A percentile compares a stretch with the other conserved stretches of the same genome.
Conservation (phyloP, 2,329 filamentous ascomycete species). For the Westerdykella sp. region DNA sequence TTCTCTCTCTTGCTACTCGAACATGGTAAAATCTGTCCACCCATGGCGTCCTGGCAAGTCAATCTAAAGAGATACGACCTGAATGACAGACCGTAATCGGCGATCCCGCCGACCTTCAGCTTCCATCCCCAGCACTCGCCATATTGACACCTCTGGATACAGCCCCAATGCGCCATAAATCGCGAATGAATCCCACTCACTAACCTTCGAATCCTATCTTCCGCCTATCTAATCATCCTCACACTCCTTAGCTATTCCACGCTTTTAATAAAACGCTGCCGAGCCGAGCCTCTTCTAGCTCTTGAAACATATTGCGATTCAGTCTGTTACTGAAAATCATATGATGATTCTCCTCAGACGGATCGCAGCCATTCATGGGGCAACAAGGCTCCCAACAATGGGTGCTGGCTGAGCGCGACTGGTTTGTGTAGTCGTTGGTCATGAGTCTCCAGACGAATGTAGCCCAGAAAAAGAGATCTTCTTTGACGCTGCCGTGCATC, state of each 20-base stretch:
- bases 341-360: neutral
- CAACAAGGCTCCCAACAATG: neutral
- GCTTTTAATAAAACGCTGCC: slow-evolving; percentile 5
- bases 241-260: slow-evolving; percentile 4
- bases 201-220: too few species aligned
- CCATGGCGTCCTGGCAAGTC: too few species aligned
- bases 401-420: neutral
- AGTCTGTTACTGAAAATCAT: neutral
- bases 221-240: too few species aligned
- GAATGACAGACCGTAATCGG: too few species aligned
- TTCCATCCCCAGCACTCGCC: too few species aligned
- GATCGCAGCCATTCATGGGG: neutral
- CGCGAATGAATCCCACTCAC: too few species aligned
- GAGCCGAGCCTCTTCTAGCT: slow-evolving; percentile 7
- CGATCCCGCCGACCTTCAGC: too few species aligned
- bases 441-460: slow-evolving; percentile 6
- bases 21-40: too few species aligned
- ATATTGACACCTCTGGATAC: too few species aligned
- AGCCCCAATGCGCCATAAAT: too few species aligned
- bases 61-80: too few species aligned
- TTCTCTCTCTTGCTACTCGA: too few species aligned
- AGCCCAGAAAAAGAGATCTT: slow-evolving; percentile 7
- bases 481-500: slow-evolving; percentile 1
- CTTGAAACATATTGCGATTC: neutral
- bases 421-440: slow-evolving; percentile 2